Conservation (phyloP, 23 red algal species). For the Gracilariopsis chorda region DNA sequence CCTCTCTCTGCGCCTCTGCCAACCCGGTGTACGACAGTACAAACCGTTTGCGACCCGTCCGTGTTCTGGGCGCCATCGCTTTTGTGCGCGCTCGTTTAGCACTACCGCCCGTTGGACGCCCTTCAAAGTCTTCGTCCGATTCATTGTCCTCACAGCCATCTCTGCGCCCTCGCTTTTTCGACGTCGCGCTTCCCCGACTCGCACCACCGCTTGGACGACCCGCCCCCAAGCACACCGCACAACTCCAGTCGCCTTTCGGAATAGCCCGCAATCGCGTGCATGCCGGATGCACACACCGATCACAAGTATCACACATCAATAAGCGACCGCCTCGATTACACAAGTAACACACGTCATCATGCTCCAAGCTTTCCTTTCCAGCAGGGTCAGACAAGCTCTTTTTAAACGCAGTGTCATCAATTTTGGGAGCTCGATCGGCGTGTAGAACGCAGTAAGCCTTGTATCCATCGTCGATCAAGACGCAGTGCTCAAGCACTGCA, state of each 20-base stretch:
- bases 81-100: constrained; percentile 12
- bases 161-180: not conserved
- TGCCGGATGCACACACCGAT: constrained; percentile 11
- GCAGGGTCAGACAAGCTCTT: not conserved
- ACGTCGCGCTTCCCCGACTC: not conserved
- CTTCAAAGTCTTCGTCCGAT: too few relatives aligned
- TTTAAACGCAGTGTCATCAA: constrained; percentile 34
- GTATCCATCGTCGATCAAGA: constrained; percentile 28
- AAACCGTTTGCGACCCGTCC: not conserved
- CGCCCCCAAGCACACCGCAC: constrained; percentile 2
- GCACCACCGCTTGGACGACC: not conserved
- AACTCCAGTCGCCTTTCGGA: constrained; percentile 39
- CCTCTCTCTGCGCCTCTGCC: not conserved
- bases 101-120: too few relatives aligned
- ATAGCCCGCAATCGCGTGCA: constrained; percentile 24
- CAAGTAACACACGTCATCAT: constrained; percentile 47
- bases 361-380: not conserved
- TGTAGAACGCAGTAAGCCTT: constrained; percentile 24
- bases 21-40: constrained; percentile 55
- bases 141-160: not conserved
- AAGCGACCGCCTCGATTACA: constrained; percentile 29
- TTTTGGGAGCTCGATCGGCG: not conserved
- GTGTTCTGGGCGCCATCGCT: not conserved
- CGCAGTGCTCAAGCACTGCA: constrained; percentile 18
- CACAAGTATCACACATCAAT: constrained; percentile 58